Evolutionary conservation across 1,284 basidiomycete genomes (phyloP).

Genomic region (Earliella scabrosa): DNA sequence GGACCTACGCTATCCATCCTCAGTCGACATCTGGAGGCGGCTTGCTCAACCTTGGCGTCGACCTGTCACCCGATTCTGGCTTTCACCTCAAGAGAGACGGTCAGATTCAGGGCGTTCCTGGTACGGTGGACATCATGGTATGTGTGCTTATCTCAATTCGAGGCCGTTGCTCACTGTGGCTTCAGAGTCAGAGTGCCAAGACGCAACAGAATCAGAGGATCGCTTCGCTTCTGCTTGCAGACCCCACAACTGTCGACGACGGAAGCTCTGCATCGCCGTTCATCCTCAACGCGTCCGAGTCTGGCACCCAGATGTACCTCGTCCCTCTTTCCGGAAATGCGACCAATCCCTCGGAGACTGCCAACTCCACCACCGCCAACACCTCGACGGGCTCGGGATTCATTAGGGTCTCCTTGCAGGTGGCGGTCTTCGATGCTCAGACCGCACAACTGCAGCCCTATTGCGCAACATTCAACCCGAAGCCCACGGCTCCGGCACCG

Average conservation of each 20-base stretch:
- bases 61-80: no score
- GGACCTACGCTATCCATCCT: background rate
- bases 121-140: slow-evolving; percentile 54
- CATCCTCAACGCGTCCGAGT: slow-evolving; percentile 58
- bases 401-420: slow-evolving; percentile 47
- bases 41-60: background rate
- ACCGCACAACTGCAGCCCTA: slow-evolving; percentile 43
- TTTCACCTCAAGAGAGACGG: slow-evolving; percentile 22
- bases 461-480: slow-evolving; percentile 66
- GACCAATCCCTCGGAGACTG: slow-evolving; percentile 14
- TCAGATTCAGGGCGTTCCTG: slow-evolving; percentile 37
- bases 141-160: slow-evolving; percentile 18
- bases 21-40: background rate
- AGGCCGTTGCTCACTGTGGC: background rate
- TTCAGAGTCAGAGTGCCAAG: slow-evolving; percentile 35
- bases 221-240: slow-evolving; percentile 49
- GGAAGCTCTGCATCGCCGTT: slow-evolving; percentile 36
- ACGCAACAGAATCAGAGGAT: slow-evolving; percentile 38
- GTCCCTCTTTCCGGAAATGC: slow-evolving; percentile 35
- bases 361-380: slow-evolving; percentile 21
- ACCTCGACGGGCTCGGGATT: slow-evolving; percentile 23
- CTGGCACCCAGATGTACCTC: slow-evolving; percentile 55
- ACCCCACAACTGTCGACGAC: slow-evolving; percentile 17
- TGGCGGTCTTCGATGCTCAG: slow-evolving; percentile 47
- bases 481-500: slow-evolving; percentile 49